These are phyloP conservation scores for Hyaloperonospora brassicae DNA, from an alignment of 352 stramenopile genomes.

Conservation along the genomic window DNA sequence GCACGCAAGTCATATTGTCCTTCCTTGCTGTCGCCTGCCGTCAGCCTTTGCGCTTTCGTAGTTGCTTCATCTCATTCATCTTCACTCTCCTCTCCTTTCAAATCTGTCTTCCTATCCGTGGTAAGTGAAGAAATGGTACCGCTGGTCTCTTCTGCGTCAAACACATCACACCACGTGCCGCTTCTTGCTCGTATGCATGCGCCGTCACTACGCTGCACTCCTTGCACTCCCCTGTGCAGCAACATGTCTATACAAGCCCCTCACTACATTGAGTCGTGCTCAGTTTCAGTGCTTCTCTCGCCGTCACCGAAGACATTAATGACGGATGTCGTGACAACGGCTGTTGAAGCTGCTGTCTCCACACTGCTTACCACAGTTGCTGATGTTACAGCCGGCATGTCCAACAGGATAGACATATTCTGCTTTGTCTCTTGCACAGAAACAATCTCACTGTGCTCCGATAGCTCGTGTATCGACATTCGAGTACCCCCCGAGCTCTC, in stretches of 20 bases:
- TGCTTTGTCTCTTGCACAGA: not conserved
- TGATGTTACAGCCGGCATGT: conserved; percentile 6
- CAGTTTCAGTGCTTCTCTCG: conserved; percentile 7
- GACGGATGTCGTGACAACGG: conserved; percentile 8
- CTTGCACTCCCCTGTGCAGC: not conserved
- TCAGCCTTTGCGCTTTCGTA: conserved; percentile 7
- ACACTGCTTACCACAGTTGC: conserved; percentile 11
- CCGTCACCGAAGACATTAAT: conserved; percentile 15
- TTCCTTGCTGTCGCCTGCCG: conserved; percentile 14
- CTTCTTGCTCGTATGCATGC: not conserved
- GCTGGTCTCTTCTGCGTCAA: conserved; percentile 5
- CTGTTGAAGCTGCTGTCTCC: conserved; percentile 9
- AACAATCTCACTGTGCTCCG: conserved; percentile 24
- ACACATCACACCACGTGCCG: conserved; percentile 17
- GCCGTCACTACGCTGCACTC: conserved; percentile 2
- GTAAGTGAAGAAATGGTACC: not conserved
- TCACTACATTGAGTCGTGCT: conserved; percentile 11
- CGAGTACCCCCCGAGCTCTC: conserved; percentile 24
- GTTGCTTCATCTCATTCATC: not conserved
- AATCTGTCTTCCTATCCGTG: no score
- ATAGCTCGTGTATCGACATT: conserved; percentile 53
- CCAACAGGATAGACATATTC: conserved; percentile 4
- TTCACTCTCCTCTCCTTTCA: not conserved
- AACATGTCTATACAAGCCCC: conserved; percentile 17
- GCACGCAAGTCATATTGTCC: conserved; percentile 12